These are phyloP conservation scores for Hypericum perforatum DNA, from an alignment of 345 rosid species.

Conservation along the genomic window DNA sequence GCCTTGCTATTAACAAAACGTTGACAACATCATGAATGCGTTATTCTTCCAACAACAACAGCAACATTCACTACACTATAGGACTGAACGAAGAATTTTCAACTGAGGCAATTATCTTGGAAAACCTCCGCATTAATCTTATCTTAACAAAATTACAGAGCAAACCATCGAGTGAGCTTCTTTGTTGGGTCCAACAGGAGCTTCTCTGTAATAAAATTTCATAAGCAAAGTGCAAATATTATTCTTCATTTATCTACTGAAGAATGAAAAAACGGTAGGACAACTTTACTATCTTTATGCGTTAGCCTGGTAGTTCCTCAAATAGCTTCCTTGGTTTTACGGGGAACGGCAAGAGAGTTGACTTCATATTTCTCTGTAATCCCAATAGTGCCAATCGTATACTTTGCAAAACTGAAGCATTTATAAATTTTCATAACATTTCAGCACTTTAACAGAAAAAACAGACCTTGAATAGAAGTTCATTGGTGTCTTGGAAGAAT, in stretches of 20 bases:
- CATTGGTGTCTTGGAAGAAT: constrained; percentile 98
- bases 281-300: constrained; percentile 62
- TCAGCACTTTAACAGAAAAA: constrained; percentile 2
- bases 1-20: no score
- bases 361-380: constrained; percentile 72
- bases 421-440: constrained; percentile 1
- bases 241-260: neutral
- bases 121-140: no score
- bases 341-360: constrained; percentile 95
- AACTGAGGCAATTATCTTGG: no score
- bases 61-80: no score
- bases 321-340: constrained; percentile 96
- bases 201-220: no score
- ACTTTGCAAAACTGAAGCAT: neutral
- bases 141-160: no score
- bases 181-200: no score
- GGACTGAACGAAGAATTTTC: no score
- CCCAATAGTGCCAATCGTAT: constrained; percentile 1
- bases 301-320: constrained; percentile 91
- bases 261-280: neutral
- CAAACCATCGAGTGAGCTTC: no score
- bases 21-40: no score
- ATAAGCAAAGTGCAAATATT: no score
- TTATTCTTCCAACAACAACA: no score
- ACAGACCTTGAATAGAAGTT: constrained; percentile 86